phyloP scores from a whole-genome alignment of 2,329 filamentous ascomycete genomes.

The Scedosporium boydii region DNA sequence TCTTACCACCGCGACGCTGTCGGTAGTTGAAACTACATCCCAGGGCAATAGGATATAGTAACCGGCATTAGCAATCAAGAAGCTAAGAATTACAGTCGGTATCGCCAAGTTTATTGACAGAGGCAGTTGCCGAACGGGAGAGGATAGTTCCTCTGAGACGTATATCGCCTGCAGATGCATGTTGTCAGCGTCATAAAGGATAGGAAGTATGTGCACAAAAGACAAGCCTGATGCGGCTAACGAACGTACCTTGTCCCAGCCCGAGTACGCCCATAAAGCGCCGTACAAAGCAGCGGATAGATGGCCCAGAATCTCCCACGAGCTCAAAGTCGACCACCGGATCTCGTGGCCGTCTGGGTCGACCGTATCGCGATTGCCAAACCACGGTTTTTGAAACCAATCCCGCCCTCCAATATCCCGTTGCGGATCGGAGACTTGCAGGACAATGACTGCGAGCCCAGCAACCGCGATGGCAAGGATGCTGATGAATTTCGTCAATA shows the following conservation, averaged over 20 bases:
- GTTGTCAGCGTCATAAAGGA: constrained; percentile 1
- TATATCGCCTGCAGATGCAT: constrained; percentile 37
- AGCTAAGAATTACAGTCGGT: constrained; percentile 49
- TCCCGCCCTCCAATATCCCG: constrained; percentile 35
- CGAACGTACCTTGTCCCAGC: constrained; percentile 51
- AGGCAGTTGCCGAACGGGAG: constrained; percentile 44
- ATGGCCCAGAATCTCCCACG: constrained; percentile 51
- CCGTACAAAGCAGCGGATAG: constrained; percentile 52
- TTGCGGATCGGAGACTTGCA: constrained; percentile 27
- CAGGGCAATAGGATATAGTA: constrained; percentile 56
- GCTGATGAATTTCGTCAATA: constrained; percentile 41
- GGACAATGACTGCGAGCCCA: constrained; percentile 33
- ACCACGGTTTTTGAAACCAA: constrained; percentile 46
- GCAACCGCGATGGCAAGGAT: constrained; percentile 39
- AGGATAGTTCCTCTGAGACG: constrained; percentile 41
- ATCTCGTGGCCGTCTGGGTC: constrained; percentile 39
- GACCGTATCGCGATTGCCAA: constrained; percentile 37
- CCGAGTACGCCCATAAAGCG: constrained; percentile 55
- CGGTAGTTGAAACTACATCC: constrained; percentile 45
- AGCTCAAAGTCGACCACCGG: constrained; percentile 36
- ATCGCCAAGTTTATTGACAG: constrained; percentile 53
- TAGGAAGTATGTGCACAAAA: not conserved
- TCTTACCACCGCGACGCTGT: constrained; percentile 54
- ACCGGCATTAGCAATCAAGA: constrained; percentile 49
- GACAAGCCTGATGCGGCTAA: too few relatives aligned